Evolutionary conservation across 441 rosid genomes (phyloP), one percentile per base, ranked within the genome.

Genomic region (Populus tomentosa): DNA sequence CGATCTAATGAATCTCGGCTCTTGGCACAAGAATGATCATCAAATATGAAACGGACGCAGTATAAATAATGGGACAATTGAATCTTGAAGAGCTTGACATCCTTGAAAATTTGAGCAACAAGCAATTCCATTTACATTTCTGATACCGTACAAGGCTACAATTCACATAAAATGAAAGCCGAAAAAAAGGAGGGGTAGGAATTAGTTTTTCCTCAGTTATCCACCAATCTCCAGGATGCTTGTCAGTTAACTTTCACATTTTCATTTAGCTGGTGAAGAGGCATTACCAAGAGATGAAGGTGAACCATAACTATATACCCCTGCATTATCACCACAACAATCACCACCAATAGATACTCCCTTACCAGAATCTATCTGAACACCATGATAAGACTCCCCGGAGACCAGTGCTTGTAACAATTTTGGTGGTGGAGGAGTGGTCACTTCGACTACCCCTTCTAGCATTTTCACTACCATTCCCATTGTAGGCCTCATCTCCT

Each of bases 391-490:
- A 6, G 98, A 92, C 46, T 94, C 94, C 1, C 95, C 97, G 0
- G 98, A 87, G 78, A 92, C 88, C 3, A 94, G 84, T 36, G 98
- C 94, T 79, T 94, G 98, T 76, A 94, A 85, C 83, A 94, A 53
- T 76, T 85, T 94, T 56, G 97, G 98, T 0, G 91, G 91, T 21
- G 97, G 95, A 26, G 95, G 98, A 77, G 81, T 79, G 2, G 80
- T 59, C 62, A 92, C 86, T 67, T 90, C 88, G 77, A 92, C 93
- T 63, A 90, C 88, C 20, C 98, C 98, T 74, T 94, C 94, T 83
- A 92, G 84, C 97, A 94, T 90, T 81, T 94, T 94, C 78, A 92
- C 90, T 33, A 90, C 97, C 69, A 67, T 88, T 40, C 95, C 90
- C 94, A 93, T 91, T 20, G 92, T 76, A 4, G 98, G 98, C 84